Evolutionary conservation across 1,284 basidiomycete genomes (phyloP).

Genomic region (Cryptococcus sp.): DNA sequence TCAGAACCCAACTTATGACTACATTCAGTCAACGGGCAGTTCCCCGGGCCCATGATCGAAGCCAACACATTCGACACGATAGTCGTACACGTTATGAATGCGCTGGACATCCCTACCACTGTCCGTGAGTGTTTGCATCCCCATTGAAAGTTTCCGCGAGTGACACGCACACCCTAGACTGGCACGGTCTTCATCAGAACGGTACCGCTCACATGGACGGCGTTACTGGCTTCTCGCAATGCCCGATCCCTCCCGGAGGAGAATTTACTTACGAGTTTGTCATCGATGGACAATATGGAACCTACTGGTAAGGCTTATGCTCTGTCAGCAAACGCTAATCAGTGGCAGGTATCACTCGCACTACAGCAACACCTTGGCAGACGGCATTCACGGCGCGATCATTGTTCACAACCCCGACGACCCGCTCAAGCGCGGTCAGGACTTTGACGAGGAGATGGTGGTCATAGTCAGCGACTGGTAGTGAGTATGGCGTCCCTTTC

Average conservation of each 20-base stretch:
- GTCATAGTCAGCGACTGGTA: conserved; percentile 31
- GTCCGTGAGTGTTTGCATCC: conserved; percentile 19
- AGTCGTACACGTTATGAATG: conserved; percentile 30
- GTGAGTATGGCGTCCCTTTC: conserved; percentile 12
- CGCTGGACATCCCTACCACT: conserved; percentile 22
- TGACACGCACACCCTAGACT: conserved; percentile 18
- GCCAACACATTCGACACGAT: conserved; percentile 35
- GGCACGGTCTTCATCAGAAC: conserved; percentile 40
- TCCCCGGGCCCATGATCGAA: conserved; percentile 35
- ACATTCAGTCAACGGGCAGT: conserved; percentile 16
- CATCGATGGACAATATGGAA: conserved; percentile 25
- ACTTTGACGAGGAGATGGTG: conserved; percentile 29
- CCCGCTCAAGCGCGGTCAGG: conserved; percentile 16
- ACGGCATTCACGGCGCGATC: conserved; percentile 31
- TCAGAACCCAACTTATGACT: conserved; percentile 15
- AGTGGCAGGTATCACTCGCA: conserved; percentile 26
- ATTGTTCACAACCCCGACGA: conserved; percentile 30
- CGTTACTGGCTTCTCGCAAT: conserved; percentile 41
- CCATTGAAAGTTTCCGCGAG: neutral
- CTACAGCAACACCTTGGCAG: conserved; percentile 30
- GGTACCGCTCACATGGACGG: conserved; percentile 31
- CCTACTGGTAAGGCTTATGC: conserved; percentile 27
- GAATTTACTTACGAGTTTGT: conserved; percentile 56
- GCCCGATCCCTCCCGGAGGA: conserved; percentile 57
- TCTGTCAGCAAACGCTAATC: neutral